phyloP scores from a whole-genome alignment of 129 eudicot genomes.

The Artemisia argyi region DNA sequence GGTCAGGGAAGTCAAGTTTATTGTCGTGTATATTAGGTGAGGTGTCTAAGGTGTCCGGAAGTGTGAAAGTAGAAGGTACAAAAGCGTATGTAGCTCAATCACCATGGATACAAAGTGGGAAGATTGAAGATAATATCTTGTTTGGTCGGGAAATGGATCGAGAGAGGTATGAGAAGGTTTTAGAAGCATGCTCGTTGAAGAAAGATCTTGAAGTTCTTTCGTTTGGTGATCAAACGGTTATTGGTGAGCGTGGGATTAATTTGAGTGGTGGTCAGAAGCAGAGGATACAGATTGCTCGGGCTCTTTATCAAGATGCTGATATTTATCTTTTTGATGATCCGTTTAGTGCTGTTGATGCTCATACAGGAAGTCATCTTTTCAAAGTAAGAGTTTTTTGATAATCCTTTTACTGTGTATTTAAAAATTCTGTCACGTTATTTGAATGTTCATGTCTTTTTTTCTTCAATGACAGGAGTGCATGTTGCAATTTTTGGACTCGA shows the following conservation, averaged over 20 bases:
- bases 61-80: constrained; percentile 34
- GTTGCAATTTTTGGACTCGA: constrained; percentile 15
- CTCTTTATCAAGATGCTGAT: constrained; percentile 52
- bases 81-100: constrained; percentile 54
- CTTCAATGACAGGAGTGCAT: constrained; percentile 24
- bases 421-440: neutral
- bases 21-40: constrained; percentile 40
- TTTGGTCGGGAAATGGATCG: constrained; percentile 43
- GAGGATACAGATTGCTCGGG: constrained; percentile 50
- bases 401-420: neutral
- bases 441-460: neutral
- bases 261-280: constrained; percentile 55
- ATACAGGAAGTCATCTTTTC: constrained; percentile 51
- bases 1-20: constrained; percentile 44
- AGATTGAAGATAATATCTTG: constrained; percentile 45
- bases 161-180: constrained; percentile 33
- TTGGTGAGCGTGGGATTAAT: constrained; percentile 49
- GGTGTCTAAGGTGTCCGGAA: constrained; percentile 34
- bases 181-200: constrained; percentile 36
- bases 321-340: constrained; percentile 48
- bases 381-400: constrained; percentile 28
- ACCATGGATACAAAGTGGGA: constrained; percentile 55
- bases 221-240: constrained; percentile 43
- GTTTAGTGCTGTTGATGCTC: constrained; percentile 59
- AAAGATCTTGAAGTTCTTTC: constrained; percentile 50